Evolutionary conservation across 1,139 yeast species (phyloP), one percentile per base, ranked within the genome.

Genomic region (Candida freyschussii): DNA sequence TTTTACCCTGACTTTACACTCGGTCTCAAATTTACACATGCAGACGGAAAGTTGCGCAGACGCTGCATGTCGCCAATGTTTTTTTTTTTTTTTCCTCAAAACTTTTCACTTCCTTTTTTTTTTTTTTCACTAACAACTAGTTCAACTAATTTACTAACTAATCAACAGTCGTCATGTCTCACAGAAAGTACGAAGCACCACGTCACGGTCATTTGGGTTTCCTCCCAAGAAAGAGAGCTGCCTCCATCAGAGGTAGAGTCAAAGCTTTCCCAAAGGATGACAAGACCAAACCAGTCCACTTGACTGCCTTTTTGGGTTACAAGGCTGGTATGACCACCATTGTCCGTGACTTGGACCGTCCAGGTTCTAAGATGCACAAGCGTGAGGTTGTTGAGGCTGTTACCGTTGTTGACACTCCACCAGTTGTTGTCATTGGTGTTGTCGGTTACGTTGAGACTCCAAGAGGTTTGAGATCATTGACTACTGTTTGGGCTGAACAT

Each of bases 351-450:
- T 83, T 91, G 67, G 97, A 91, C 87, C 86, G 97, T 78, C 98
- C 98, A 74, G 98, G 98, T 68, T 91, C 98, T 67, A 91, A 91
- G 82, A 87, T 89, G 96, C 96, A 91, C 96, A 91, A 91, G 93
- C 91, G 97, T 75, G 98, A 91, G 78, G 78, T 91, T 60, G 98
- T 91, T 55, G 98, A 91, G 78, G 97, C 98, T 62, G 96, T 93
- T 67, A 79, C 98, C 60, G 95, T 91, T 63, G 95, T 91, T 60
- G 98, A 91, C 79, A 84, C 98, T 63, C 98, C 98, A 68, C 96
- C 96, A 68, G 72, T 91, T 63, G 97, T 91, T 65, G 81, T 91
- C 67, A 96, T 91, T 59, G 98, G 98, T 85, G 96, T 87, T 69
- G 98, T 91, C 64, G 98, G 98, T 72, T 91, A 91, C 91, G 93